Evolutionary conservation across 441 rosid species (phyloP).

Genomic region (Pelargonium cotyledonis): DNA sequence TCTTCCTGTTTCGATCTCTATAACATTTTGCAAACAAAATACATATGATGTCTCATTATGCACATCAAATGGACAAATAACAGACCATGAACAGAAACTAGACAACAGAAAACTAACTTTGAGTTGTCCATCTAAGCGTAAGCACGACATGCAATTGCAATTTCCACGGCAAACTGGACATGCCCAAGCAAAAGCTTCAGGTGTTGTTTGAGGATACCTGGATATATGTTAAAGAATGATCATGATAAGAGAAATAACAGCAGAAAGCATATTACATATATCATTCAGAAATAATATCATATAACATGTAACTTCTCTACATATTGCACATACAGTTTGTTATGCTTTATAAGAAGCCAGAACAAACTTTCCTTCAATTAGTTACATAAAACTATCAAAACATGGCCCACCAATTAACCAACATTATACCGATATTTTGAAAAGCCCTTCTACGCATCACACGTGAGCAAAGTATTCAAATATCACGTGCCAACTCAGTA

Average conservation of each 20-base stretch:
- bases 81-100: neutral
- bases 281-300: too few relatives aligned
- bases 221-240: neutral
- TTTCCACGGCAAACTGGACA: constrained; percentile 25
- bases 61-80: neutral
- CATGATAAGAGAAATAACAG: neutral
- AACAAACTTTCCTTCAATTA: too few relatives aligned
- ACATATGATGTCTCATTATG: neutral
- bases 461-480: too few relatives aligned
- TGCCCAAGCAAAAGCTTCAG: constrained; percentile 17
- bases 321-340: neutral
- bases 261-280: neutral
- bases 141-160: constrained; percentile 24
- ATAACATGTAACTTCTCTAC: too few relatives aligned
- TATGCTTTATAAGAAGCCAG: neutral
- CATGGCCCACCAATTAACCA: neutral
- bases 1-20: neutral
- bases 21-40: neutral
- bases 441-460: neutral
- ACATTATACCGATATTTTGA: neutral
- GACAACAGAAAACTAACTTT: neutral
- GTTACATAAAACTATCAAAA: too few relatives aligned
- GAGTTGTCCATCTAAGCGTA: constrained; percentile 9
- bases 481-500: neutral
- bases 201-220: constrained; percentile 15